Base-by-base conservation (phyloP, 2,329 filamentous ascomycete species). In the Alternaria gaisen region DNA sequence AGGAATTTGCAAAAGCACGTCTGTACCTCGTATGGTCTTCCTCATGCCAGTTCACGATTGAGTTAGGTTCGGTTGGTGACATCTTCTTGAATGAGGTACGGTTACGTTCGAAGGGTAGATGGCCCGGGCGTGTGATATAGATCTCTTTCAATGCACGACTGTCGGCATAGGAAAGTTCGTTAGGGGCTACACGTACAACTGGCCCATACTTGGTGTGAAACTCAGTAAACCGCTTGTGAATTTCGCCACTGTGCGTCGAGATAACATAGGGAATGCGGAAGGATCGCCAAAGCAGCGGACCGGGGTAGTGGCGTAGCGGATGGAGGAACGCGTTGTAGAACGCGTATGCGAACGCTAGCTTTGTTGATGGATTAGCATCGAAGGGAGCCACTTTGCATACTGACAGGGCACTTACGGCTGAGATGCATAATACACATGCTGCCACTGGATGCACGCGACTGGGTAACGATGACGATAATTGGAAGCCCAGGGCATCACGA, bases 61-160 rank as follows among this genome's bases (percentile, higher is more conserved):
- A 73, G 4, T 69, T 59, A 9, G 72, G 69, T 12, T 73, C 71
- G 14, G 69, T 67, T 4, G 71, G 67, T 12, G 53, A 34, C 42
- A 66, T 62, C 53, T 76, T 74, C 54, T 68, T 70, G 54, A 73
- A 74, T 54, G 64, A 73, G 1, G 70, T 72, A 6, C 42, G 60
- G 24, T 72, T 76, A 9, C 65, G 63, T 20, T 64, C 57, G 50
- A 77, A 73, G 2, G 54, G 62, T 16, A 63, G 55, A 50, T 72
- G 70, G 12, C 69, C 71, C 1, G 70, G 63, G 11, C 72, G 67
- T 10, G 58, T 72, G 20, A 28, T 44, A n/a, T 75, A 76, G 18
- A 75, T 73, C 20, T 76, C 72, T 54, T 68, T 71, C 67, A 70
- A 68, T n/a, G 72, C 72, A 26, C 58, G 56, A 28, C 66, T 60